Base-by-base conservation (phyloP, 1,284 basidiomycete genomes). In the Psilocybe mexicana region DNA sequence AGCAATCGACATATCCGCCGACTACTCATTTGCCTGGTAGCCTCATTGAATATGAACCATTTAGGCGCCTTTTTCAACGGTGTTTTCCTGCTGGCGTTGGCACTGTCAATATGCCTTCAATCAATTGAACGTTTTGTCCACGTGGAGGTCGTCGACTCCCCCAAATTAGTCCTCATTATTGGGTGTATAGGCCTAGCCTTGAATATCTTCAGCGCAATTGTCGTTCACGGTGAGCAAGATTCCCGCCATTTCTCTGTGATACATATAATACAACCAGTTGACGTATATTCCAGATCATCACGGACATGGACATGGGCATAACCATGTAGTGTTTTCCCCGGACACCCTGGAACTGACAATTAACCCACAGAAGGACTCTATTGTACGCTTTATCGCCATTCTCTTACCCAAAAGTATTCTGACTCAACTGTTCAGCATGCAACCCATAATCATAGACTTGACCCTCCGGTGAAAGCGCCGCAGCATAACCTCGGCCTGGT, bases 51-150 rank as follows among this genome's bases (percentile, higher is more conserved):
- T 43, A 38, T 46, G 55, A 33, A 44, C 43, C 40, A 40, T 62
- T 30, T 52, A 81, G 79, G 79, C 45, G 77, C 79, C 24, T 81
- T 81, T 63, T 81, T 81, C 70, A 80, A 81, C 59, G 79, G 79
- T 11, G 78, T 81, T 14, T 81, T 81, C 61, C 73, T 81, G 3
- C 69, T 81, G 28, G 79, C 79, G 1, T 67, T 81, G 52, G 79
- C 77, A 1, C 70, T 81, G 23, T 79, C 78, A 25, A 80, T 81
- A 28, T 74, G 76, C 52, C 69, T 81, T 8, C 79, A 80, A 67
- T 79, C 79, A 3, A 70, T 80, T 48, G 78, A 80, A 65, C 74
- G 79, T 25, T 80, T 81, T 61, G 68, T 79, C 45, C 70, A 77
- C 60, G 63, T 79, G 35, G 72, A 80, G 61, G 62, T 52, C 11